Evolutionary conservation across 139 green algal species (phyloP), one percentile per base, ranked within the genome.

Genomic region (Yamagishiella unicocca): DNA sequence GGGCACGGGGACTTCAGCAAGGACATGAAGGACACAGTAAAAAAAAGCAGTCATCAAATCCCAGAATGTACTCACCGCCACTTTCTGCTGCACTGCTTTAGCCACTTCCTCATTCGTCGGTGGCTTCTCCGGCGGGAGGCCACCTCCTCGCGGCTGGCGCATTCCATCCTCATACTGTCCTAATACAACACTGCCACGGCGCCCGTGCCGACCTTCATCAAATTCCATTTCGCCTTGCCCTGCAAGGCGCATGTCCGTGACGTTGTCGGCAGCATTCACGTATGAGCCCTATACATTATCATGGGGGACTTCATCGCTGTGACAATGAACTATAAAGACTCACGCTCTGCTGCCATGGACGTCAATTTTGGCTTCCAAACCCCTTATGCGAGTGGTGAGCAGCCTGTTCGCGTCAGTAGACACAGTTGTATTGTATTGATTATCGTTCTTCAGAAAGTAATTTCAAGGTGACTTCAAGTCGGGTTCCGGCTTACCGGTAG

Each of bases 11-110:
- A n/a, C n/a, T n/a, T n/a, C n/a, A n/a, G n/a, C n/a, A n/a, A n/a
- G n/a, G n/a, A n/a, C n/a, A n/a, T n/a, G n/a, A n/a, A n/a, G n/a
- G n/a, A n/a, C n/a, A n/a, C n/a, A n/a, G n/a, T n/a, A n/a, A n/a
- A n/a, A n/a, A n/a, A n/a, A n/a, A n/a, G n/a, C n/a, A n/a, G n/a
- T n/a, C 17, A 58, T 58, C 50, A 58, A 25, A 58, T 58, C 14
- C 50, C 50, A 58, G 50, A 58, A 58, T n/a, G n/a, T n/a, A 74
- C 90, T 82, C 35, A 94, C 93, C 87, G 91, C 90, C 10, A 95
- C 92, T 90, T 93, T 93, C 71, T 95, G 87, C 88, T 94, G 88
- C 58, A 96, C 91, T 0, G 92, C 93, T n/a, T 93, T 92, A 2
- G 91, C 93, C 33, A 95, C 82, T 38, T 94, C 92, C 86, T 93